Evolutionary conservation across 1,284 basidiomycete genomes (phyloP), one percentile per base, ranked within the genome.

Genomic region (Sporisorium scitamineum): DNA sequence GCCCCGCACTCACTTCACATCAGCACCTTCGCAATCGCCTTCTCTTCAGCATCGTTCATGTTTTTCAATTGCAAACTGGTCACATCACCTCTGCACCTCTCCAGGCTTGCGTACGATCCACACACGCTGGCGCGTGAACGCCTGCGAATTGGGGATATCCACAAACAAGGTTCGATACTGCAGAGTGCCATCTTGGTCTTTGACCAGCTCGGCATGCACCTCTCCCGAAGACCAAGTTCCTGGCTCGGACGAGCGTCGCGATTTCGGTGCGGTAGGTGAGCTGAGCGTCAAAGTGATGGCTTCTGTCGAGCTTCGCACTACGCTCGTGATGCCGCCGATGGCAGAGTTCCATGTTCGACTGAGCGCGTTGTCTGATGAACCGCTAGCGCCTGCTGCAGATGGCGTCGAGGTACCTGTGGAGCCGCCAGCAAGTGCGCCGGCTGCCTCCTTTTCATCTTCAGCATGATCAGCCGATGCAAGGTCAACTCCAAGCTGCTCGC

Each of bases 151-250:
- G 32, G 81, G 81, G 32, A 83, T 71, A 48, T 83, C 81, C 29
- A 81, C 70, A 48, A 74, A 79, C 22, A 83, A 69, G 31, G 67
- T 63, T 11, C 68, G 62, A 56, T 80, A 83, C 67, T 83, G 81
- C 42, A 77, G 60, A 14, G 66, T 63, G 3, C 80, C 81, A 44
- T 81, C 59, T 29, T 72, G 74, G 50, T 83, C 81, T 69, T 80
- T 80, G 52, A 78, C 70, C 26, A 83, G 50, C 61, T 83, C 81
- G 16, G 78, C 70, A 31, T 80, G 74, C 29, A 80, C 81, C 34
- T 83, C 81, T 14, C 80, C 81, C 5, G 79, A 58, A 6, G 76
- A 76, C 69, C 76, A 83, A 0, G 81, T 83, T 1, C 81, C 81
- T 2, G 76, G 76, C 45, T 75, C 70, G 8, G 53, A 47, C 22